These are phyloP conservation scores for Phytophthora citricola DNA, from an alignment of 352 stramenopile genomes.

Conservation along the genomic window DNA sequence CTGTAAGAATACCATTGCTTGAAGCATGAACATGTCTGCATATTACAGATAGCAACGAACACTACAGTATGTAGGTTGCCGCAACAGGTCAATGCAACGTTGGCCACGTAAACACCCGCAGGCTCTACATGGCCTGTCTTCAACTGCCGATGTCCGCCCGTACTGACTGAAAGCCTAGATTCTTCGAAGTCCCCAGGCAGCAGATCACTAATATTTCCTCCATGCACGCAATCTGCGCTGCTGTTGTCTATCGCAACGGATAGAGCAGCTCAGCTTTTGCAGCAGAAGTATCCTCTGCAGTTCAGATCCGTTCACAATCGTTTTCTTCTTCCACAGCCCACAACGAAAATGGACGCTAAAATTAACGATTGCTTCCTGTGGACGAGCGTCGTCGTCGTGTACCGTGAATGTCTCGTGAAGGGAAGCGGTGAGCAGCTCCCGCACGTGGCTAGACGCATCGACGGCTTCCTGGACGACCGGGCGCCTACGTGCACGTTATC, in stretches of 20 bases:
- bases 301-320: conserved; percentile 23
- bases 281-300: conserved; percentile 8
- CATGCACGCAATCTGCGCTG: neutral
- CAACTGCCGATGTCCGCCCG: conserved; percentile 1
- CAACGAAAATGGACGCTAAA: conserved; percentile 3
- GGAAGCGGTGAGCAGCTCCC: conserved; percentile 25
- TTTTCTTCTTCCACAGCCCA: conserved; percentile 10
- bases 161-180: conserved; percentile 8
- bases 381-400: conserved; percentile 29
- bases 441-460: conserved; percentile 18
- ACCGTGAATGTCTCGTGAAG: conserved; percentile 22
- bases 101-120: neutral
- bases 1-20: neutral
- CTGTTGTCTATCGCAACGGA: conserved; percentile 13
- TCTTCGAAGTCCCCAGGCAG: conserved; percentile 10
- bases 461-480: conserved; percentile 18
- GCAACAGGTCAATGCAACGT: too few relatives aligned
- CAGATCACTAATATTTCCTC: conserved; percentile 3
- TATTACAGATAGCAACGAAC: neutral
- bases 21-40: neutral
- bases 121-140: neutral
- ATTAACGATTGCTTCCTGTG: conserved; percentile 4
- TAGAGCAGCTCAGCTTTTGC: conserved; percentile 5
- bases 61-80: too few relatives aligned
- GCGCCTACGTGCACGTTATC: conserved; percentile 10